These are phyloP conservation scores for Populus hybrid DNA, from an alignment of 441 rosid genomes.

Conservation along the genomic window DNA sequence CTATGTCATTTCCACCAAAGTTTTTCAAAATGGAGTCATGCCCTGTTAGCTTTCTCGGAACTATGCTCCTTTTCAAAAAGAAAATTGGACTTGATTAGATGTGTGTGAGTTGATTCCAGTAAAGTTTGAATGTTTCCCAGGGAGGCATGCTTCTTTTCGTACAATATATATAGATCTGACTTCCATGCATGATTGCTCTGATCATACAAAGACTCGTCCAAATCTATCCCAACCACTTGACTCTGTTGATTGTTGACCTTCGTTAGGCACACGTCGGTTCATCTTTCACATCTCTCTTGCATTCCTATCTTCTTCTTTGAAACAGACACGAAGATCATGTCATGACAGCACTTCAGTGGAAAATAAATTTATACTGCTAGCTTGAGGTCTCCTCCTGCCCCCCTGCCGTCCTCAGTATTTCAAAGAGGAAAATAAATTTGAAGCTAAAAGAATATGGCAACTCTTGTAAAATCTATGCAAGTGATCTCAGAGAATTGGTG, in stretches of 20 bases:
- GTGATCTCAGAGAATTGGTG: background rate
- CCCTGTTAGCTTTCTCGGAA: too few species aligned
- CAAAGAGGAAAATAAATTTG: background rate
- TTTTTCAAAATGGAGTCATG: too few species aligned
- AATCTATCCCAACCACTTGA: constrained; percentile 7
- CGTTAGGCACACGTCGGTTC: background rate
- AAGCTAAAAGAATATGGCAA: background rate
- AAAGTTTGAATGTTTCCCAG: background rate
- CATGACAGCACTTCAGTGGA: background rate
- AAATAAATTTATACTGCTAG: background rate
- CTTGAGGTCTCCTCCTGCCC: background rate
- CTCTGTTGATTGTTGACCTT: constrained; percentile 10
- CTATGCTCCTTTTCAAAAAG: too few species aligned
- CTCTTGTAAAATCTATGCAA: background rate
- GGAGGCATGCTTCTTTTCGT: background rate
- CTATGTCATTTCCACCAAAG: too few species aligned
- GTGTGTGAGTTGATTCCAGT: background rate
- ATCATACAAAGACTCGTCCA: background rate
- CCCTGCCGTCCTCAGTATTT: background rate
- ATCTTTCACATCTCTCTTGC: background rate
- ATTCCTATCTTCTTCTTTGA: background rate
- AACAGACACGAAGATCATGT: background rate
- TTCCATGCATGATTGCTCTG: background rate
- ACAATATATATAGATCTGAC: background rate
- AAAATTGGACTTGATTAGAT: background rate